These are phyloP conservation scores for Trichomonas vaginalis DNA, from an alignment of 208 protist genomes.

Conservation along the genomic window DNA sequence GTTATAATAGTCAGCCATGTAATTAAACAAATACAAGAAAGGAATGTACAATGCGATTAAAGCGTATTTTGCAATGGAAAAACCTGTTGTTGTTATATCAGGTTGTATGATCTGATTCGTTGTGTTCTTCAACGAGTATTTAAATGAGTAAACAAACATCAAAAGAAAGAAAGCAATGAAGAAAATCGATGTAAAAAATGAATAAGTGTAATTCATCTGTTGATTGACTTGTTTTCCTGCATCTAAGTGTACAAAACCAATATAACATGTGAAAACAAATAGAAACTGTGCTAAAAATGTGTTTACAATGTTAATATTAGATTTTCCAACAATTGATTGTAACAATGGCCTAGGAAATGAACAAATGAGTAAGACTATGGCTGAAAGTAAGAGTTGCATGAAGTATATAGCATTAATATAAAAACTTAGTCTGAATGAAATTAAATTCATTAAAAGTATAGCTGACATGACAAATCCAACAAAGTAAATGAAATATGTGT, in stretches of 20 bases:
- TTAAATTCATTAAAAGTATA: neutral
- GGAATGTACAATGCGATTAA: neutral
- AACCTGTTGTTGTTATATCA: neutral
- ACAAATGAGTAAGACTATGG: neutral
- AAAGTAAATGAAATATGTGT: neutral
- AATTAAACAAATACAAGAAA: neutral
- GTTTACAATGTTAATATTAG: neutral
- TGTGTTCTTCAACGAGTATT: neutral
- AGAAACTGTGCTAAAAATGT: neutral
- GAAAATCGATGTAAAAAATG: neutral
- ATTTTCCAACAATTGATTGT: neutral
- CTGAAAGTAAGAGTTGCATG: neutral
- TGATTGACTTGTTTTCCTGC: neutral
- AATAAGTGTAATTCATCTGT: neutral
- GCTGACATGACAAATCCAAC: neutral
- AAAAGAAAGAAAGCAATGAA: neutral
- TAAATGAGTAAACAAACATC: neutral
- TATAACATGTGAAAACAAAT: neutral
- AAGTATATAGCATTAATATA: neutral
- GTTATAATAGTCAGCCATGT: neutral
- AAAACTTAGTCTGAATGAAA: neutral
- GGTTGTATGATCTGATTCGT: neutral
- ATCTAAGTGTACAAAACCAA: neutral
- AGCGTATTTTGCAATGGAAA: neutral
- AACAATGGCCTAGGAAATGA: neutral